Percentiles rank a stretch among this genome's conserved stretches.
Conservation (phyloP, 345 rosid species). For the Orychophragmus violaceus region DNA sequence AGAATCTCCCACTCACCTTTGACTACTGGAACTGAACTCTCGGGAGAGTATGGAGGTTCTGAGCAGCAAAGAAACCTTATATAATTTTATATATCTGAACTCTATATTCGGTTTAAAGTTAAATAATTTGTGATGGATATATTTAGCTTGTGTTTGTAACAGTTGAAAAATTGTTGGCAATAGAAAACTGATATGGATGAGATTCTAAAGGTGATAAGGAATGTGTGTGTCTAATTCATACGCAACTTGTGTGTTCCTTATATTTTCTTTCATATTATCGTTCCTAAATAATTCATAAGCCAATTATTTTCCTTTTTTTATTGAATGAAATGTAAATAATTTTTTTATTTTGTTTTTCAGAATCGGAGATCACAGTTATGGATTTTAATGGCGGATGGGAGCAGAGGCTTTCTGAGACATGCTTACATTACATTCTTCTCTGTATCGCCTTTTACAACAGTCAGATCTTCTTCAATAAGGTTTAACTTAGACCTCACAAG, state of each 20-base stretch:
- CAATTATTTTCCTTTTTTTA: background rate
- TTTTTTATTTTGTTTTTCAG: too few species aligned
- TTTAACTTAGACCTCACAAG: constrained; percentile 16
- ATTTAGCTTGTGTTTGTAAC: background rate
- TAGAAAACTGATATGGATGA: constrained; percentile 31
- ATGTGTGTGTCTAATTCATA: constrained; percentile 35
- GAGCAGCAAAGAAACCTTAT: background rate
- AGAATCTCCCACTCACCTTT: background rate
- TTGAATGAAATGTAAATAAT: background rate
- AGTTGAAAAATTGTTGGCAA: background rate
- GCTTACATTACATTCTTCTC: constrained; percentile 48
- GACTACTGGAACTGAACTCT: background rate
- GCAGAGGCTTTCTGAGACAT: constrained; percentile 41
- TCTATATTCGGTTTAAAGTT: background rate
- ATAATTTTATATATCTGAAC: background rate
- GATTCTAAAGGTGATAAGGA: constrained; percentile 44
- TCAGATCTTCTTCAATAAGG: constrained; percentile 98
- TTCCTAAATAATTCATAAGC: constrained; percentile 3
- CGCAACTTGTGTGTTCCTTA: constrained; percentile 34
- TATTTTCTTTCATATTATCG: constrained; percentile 28
- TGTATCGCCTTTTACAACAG: constrained; percentile 68
- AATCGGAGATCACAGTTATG: too few species aligned
- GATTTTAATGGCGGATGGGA: too few species aligned
- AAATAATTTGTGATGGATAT: background rate
- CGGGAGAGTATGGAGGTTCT: background rate